Base-by-base conservation (phyloP, 495 filamentous ascomycete genomes). In the Podospora sp. region DNA sequence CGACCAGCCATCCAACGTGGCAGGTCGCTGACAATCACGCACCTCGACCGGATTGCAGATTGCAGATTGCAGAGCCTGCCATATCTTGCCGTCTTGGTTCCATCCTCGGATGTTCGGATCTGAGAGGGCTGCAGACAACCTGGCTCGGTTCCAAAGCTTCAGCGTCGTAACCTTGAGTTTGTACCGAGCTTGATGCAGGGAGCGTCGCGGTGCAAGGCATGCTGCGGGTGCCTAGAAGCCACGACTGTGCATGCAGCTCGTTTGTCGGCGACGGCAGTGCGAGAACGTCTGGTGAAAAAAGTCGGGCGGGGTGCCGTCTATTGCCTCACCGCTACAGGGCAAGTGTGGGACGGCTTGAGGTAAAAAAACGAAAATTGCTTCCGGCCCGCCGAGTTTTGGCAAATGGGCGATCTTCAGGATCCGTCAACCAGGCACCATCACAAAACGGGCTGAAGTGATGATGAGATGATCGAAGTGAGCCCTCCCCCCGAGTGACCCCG, bases 341-440 rank as follows among this genome's bases (percentile, higher is more conserved):
- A 55, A 16, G 53, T 16, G 40, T 46, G 11, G 40, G 40, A 46
- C 40, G 2, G 40, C 40, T 6, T 18, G 40, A 20, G 53, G 26
- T 2, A 57, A 57, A 57, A 57, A 24, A 26, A 21, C 11, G 26
- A 57, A 27, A 57, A 57, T 6, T 57, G 53, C 12, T 57, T 21
- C 22, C 53, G 21, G 22, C n/a, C 53, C 21, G 53, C 26, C 26
- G 20, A 27, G 26, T 57, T 57, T 57, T 57, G 53, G 53, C 53
- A 57, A 57, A 57, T 57, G 53, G 53, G 53, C 53, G 53, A 57
- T 57, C 53, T 57, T 18, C 0, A 27, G 26, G 11, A 57, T 24
- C 21, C 21, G 53, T 57, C 16, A 16, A 26, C 53, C 7, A 9
- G 22, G 6, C 53, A 57, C 12, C 20, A 26, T 57, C 53, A 14